Percentiles rank a stretch among this genome's conserved stretches.
phyloP scores from a whole-genome alignment of 2,329 filamentous ascomycete genomes.

The Epichloe sylvatica region DNA sequence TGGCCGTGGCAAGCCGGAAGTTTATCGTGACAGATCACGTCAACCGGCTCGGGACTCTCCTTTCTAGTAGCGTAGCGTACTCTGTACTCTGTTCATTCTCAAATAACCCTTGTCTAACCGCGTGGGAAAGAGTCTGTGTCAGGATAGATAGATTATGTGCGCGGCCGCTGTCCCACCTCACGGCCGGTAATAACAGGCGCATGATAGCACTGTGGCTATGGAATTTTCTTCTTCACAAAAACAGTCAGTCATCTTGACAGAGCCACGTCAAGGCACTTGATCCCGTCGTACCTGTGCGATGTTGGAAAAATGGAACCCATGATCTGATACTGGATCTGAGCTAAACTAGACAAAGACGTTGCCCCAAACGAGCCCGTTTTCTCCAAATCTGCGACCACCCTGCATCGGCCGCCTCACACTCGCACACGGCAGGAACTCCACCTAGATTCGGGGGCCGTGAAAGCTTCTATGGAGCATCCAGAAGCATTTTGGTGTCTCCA shows the following conservation, averaged over 20 bases:
- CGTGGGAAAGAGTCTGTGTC: neutral
- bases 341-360: neutral
- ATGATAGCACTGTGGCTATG: too few species aligned
- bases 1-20: neutral
- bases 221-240: neutral
- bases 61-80: too few species aligned
- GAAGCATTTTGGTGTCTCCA: conserved; percentile 12
- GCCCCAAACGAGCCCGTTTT: conserved; percentile 1
- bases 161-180: neutral
- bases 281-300: neutral
- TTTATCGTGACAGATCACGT: neutral
- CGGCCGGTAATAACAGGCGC: neutral
- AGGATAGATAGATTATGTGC: neutral
- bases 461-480: conserved; percentile 12
- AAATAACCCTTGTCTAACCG: neutral
- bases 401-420: neutral
- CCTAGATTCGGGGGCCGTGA: conserved; percentile 8
- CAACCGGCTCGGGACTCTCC: too few species aligned
- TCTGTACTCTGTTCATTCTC: neutral
- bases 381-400: conserved; percentile 9
- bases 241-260: neutral
- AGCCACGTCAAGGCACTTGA: neutral
- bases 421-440: conserved; percentile 10
- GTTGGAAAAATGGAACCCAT: neutral
- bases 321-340: neutral